Evolutionary conservation across 2,329 filamentous ascomycete species (phyloP), one percentile per base, ranked within the genome.

Genomic region (Monosporascus sp.): DNA sequence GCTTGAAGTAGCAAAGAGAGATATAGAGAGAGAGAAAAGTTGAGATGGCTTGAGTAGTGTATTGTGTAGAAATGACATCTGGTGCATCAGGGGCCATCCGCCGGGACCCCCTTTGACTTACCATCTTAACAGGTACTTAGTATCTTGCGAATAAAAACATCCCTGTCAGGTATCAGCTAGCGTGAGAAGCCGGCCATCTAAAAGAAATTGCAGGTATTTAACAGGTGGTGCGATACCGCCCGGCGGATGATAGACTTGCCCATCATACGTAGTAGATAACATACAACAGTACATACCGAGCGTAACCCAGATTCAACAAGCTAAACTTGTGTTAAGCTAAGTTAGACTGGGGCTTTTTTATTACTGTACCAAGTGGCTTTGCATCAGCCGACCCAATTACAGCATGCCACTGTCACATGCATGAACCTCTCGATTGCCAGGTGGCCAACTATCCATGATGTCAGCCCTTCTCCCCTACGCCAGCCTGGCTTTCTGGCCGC

Each of bases 351-450:
- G 15, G 5, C 11, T 22, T n/a, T 38, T 41, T 41, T 41, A 20
- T 41, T 20, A 38, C 8, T 38, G 3, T 38, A 41, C 38, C 17
- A 41, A 41, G 38, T 41, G 18, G 18, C 38, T 20, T 18, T 40
- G 38, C 31, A 35, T 35, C 31, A 35, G 4, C 31, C 31, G 28
- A 35, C 31, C 31, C 31, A 50, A 51, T 43, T 48, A 47, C 51
- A 58, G 20, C 17, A 7, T 46, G 43, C 43, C 43, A 60, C 51
- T 58, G 58, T 57, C 58, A 60, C 57, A 60, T 60, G 58, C 58
- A 58, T 55, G 55, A 57, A 60, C 48, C 20, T 14, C 43, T 24
- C 24, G 15, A 18, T 46, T 46, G 43, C 43, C 43, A 46, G 43
- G 43, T 46, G 43, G 43, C 43, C 22, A 18, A 18, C 24, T 4